A percentile compares a stretch with the other conserved stretches of the same genome.
phyloP scores from a whole-genome alignment of 331 rosid species.

The Acacia concinna region DNA sequence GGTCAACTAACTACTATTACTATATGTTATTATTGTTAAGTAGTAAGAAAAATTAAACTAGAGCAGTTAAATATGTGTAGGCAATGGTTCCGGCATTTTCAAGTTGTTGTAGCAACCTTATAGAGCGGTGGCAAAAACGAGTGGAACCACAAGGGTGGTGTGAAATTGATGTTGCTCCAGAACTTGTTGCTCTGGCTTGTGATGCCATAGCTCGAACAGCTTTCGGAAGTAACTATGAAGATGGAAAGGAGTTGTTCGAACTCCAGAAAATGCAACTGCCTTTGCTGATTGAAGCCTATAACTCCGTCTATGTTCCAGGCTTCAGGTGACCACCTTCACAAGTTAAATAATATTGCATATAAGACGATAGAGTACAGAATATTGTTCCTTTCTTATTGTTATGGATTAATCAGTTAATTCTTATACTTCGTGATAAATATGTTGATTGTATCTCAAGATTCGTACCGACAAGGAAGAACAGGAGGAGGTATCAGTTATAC shows the following conservation, averaged over 20 bases:
- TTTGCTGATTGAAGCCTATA: conserved; percentile 40
- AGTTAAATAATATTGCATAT: not conserved
- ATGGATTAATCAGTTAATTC: not conserved
- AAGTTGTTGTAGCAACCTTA: conserved; percentile 36
- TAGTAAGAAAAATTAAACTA: not conserved
- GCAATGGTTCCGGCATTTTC: conserved; percentile 49
- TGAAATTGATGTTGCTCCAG: conserved; percentile 46
- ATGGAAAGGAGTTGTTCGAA: conserved; percentile 49
- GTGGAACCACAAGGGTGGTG: conserved; percentile 26
- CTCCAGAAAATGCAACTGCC: conserved; percentile 39
- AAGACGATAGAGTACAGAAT: not conserved
- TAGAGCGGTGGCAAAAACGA: conserved; percentile 37
- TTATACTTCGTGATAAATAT: not conserved
- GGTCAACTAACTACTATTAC: not conserved
- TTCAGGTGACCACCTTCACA: conserved; percentile 30
- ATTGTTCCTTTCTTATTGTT: not conserved
- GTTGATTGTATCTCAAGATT: conserved; percentile 27
- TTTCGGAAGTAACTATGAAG: conserved; percentile 48
- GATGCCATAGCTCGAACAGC: conserved; percentile 51
- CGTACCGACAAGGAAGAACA: conserved; percentile 53
- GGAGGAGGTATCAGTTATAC: conserved; percentile 38
- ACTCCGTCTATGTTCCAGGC: conserved; percentile 46
- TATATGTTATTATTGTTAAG: not conserved
- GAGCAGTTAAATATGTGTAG: conserved; percentile 1
- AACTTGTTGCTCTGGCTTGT: conserved; percentile 31